Base-by-base conservation (phyloP, 2,329 filamentous ascomycete species). In the Thyridium curvatum region DNA sequence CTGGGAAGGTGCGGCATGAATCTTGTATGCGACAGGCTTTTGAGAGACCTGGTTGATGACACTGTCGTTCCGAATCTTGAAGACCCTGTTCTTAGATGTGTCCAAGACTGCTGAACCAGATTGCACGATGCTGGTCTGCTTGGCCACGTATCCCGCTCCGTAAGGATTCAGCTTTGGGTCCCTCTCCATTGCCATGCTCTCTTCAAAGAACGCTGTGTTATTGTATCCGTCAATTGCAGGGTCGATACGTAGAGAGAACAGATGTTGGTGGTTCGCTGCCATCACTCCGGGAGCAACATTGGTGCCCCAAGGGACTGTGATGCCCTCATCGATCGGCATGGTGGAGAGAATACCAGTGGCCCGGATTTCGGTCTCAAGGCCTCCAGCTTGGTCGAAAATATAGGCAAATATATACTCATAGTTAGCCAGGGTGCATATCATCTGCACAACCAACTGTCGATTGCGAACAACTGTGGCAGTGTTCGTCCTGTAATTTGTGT, bases 191-290 rank as follows among this genome's bases (percentile, higher is more conserved):
- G 64, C 35, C 8, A 55, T 46, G 1, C 57, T 56, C 29, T 68
- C 63, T 18, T 67, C 60, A 1, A 62, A 42, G 2, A 59, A 51
- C 2, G 80, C 56, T 0, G 73, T 73, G 53, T 82, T 83, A 2
- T 57, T 52, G 47, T 72, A 62, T 0, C 78, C 77, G 47, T 83
- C 78, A 30, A 84, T 64, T 3, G 76, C 73, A 0, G 79, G 77
- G 47, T 86, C 81, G 35, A 86, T 74, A 1, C 82, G 70, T 31
- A 79, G 59, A 16, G 66, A 72, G 53, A 86, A 85, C 32, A 86
- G 68, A 58, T 86, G 82, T 53, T 86, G 82, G 47, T 86, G 82
- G 55, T 84, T 79, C 43, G 79, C 77, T 0, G 82, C 82, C 2
- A 86, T 60, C 0, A 81, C 74, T 0, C 82, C 82, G 0, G 77